Conservation (phyloP, 2,329 filamentous ascomycete species). For the Aspergillus oerlinghausenensis region DNA sequence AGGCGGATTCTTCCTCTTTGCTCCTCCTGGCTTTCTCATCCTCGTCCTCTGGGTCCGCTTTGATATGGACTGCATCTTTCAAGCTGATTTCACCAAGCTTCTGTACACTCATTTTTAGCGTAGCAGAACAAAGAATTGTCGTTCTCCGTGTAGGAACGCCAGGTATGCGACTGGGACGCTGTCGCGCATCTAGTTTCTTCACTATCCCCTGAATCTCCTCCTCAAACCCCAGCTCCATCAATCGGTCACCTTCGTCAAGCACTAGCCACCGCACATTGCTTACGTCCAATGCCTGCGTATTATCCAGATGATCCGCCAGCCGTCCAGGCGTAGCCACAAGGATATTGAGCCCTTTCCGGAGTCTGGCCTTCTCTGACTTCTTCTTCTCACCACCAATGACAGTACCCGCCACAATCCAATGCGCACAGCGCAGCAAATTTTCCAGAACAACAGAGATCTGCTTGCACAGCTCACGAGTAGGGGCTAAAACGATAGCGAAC, state of each 20-base stretch:
- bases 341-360: conserved; percentile 93
- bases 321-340: conserved; percentile 91
- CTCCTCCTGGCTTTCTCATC: conserved; percentile 48
- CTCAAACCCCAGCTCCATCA: conserved; percentile 98
- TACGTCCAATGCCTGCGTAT: conserved; percentile 84
- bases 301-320: conserved; percentile 84
- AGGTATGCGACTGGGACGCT: conserved; percentile 58
- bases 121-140: conserved; percentile 91
- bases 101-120: conserved; percentile 96
- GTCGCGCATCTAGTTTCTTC: conserved; percentile 65
- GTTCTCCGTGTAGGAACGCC: conserved; percentile 68
- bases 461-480: conserved; percentile 88
- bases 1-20: conserved; percentile 53
- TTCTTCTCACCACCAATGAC: conserved; percentile 70
- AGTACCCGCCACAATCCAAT: conserved; percentile 90
- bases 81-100: conserved; percentile 90
- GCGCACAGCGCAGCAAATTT: conserved; percentile 77
- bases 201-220: conserved; percentile 88
- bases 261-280: conserved; percentile 90
- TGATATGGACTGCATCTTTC: conserved; percentile 84
- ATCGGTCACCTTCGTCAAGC: conserved; percentile 90
- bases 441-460: conserved; percentile 88
- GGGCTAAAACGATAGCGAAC: conserved; percentile 90
- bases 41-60: conserved; percentile 57
- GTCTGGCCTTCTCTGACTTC: conserved; percentile 82